These are phyloP conservation scores for Ascochyta lentis DNA, from an alignment of 2,329 filamentous ascomycete genomes.

Conservation along the genomic window DNA sequence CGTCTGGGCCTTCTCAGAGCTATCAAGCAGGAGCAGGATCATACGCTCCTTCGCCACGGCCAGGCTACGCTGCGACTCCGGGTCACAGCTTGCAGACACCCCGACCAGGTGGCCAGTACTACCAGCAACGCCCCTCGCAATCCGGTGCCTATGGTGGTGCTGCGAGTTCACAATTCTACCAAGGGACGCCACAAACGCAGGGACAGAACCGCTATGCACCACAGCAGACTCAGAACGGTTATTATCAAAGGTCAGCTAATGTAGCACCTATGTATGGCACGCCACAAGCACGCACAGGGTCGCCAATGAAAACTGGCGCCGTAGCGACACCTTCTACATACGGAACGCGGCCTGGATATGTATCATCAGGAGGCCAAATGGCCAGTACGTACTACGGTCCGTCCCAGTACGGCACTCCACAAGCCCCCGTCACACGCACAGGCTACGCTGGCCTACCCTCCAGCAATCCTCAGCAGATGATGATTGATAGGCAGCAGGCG, in stretches of 20 bases:
- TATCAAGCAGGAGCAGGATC: slow-evolving; percentile 40
- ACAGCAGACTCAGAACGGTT: slow-evolving; percentile 40
- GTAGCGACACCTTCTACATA: slow-evolving; percentile 33
- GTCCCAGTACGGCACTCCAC: slow-evolving; percentile 42
- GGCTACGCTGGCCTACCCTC: slow-evolving; percentile 29
- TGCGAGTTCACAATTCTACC: slow-evolving; percentile 42
- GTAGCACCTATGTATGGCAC: slow-evolving; percentile 44
- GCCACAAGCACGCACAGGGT: slow-evolving; percentile 42
- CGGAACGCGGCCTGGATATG: slow-evolving; percentile 37
- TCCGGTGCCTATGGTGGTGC: slow-evolving; percentile 37
- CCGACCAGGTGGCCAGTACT: slow-evolving; percentile 39
- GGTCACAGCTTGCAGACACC: slow-evolving; percentile 43
- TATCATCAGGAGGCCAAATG: slow-evolving; percentile 39
- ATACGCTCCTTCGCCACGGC: slow-evolving; percentile 37
- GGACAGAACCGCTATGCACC: slow-evolving; percentile 42
- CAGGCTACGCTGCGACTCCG: slow-evolving; percentile 37
- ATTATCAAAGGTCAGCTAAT: slow-evolving; percentile 43
- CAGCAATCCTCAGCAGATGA: slow-evolving; percentile 43
- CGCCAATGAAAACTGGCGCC: slow-evolving; percentile 46
- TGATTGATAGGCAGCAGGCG: slow-evolving; percentile 44
- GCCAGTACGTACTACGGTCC: slow-evolving; percentile 45
- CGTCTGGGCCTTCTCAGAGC: slow-evolving; percentile 35
- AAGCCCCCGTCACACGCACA: slow-evolving; percentile 32
- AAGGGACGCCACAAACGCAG: slow-evolving; percentile 42
- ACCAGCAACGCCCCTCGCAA: slow-evolving; percentile 39